Evolutionary conservation across 306 rosid genomes (phyloP).

Genomic region (Vigna reflexopilosa): DNA sequence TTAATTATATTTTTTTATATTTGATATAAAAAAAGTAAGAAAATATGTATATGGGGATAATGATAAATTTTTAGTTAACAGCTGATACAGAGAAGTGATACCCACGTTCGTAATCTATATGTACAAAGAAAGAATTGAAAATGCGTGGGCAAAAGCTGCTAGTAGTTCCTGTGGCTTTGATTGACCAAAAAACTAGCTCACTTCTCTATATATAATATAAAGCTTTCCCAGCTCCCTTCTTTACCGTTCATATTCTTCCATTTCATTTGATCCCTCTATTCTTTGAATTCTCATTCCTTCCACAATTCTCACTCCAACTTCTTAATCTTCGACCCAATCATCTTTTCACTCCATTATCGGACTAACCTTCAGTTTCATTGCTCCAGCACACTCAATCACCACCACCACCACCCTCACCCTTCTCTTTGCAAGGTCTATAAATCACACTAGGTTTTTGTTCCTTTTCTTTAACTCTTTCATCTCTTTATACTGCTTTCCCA

Average conservation of each 20-base stretch:
- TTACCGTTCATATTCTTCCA: background rate
- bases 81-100: no score
- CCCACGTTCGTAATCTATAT: background rate
- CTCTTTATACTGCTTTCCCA: background rate
- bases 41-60: no score
- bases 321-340: background rate
- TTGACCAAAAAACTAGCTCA: background rate
- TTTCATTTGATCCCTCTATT: background rate
- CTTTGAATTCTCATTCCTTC: background rate
- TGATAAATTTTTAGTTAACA: no score
- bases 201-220: slow-evolving; percentile 4
- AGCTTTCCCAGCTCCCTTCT: background rate
- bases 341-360: background rate
- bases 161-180: no score
- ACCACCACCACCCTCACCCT: background rate
- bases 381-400: background rate
- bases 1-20: no score
- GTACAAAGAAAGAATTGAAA: background rate
- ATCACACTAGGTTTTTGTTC: background rate
- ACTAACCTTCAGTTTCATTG: background rate
- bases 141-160: background rate
- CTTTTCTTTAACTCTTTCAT: background rate
- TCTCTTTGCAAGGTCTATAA: no score
- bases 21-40: no score
- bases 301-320: background rate